Percentiles rank a stretch among this genome's conserved stretches.
Conservation (phyloP, 1,284 basidiomycete species). For the Psilocybe mexicana region DNA sequence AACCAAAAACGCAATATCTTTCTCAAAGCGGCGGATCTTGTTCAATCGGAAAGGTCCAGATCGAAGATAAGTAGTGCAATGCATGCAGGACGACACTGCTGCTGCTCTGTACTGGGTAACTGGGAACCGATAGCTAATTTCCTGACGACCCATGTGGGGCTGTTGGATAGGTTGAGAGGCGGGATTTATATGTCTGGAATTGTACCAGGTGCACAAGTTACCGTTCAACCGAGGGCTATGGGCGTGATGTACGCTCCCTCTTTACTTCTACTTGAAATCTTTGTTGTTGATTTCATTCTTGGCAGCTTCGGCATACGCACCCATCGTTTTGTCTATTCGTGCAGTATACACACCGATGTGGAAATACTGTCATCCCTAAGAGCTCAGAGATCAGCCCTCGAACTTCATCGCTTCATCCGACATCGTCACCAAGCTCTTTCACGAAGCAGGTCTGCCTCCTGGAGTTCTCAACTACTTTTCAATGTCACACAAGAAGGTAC, state of each 20-base stretch:
- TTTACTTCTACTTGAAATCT: background rate
- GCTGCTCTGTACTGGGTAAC: conserved; percentile 33
- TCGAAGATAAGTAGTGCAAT: conserved; percentile 33
- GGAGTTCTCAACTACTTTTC: conserved; percentile 64
- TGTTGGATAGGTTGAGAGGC: conserved; percentile 31
- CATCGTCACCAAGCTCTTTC: conserved; percentile 49
- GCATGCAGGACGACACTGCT: conserved; percentile 42
- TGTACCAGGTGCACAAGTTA: conserved; percentile 31
- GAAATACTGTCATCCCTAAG: conserved; percentile 66
- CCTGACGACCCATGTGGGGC: conserved; percentile 29
- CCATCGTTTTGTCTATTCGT: conserved; percentile 45
- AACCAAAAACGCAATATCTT: conserved; percentile 44
- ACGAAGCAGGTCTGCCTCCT: conserved; percentile 60
- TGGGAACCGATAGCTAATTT: conserved; percentile 20
- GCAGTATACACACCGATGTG: conserved; percentile 57
- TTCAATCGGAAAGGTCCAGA: conserved; percentile 42
- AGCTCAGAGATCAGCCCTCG: conserved; percentile 58
- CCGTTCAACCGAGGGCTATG: conserved; percentile 34
- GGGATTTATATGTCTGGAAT: conserved; percentile 31
- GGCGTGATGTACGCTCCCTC: conserved; percentile 37
- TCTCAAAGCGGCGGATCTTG: conserved; percentile 45
- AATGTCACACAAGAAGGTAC: conserved; percentile 47
- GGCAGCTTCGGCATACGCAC: conserved; percentile 40
- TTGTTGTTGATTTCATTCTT: background rate
- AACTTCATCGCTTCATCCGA: conserved; percentile 35